Percentiles rank a stretch among this genome's conserved stretches.
Conservation (phyloP, 331 rosid genomes). For the Phaseolus coccineus region DNA sequence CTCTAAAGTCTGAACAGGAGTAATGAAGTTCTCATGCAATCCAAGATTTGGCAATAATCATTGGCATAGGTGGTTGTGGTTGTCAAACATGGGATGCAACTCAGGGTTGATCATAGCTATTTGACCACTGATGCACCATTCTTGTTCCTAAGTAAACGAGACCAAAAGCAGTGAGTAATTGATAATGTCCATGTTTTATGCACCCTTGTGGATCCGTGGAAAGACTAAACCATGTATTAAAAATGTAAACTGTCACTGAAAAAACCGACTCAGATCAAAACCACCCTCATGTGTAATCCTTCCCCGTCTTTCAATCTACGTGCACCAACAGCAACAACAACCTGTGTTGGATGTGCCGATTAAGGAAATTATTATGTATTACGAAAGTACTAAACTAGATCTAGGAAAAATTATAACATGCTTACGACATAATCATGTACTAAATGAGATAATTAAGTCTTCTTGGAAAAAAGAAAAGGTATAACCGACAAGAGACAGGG, state of each 20-base stretch:
- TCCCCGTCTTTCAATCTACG: not conserved
- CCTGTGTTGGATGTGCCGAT: not conserved
- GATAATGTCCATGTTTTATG: constrained; percentile 22
- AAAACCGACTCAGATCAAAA: constrained; percentile 4
- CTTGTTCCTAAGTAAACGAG: constrained; percentile 30
- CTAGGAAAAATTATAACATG: not conserved
- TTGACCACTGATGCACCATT: constrained; percentile 51
- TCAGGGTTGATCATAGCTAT: constrained; percentile 41
- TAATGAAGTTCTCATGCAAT: constrained; percentile 52
- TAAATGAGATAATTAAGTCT: not conserved
- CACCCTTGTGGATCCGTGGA: constrained; percentile 29
- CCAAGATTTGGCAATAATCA: constrained; percentile 40
- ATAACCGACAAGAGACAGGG: constrained; percentile 9
- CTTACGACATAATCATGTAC: not conserved
- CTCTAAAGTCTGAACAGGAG: constrained; percentile 40
- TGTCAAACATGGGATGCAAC: constrained; percentile 53
- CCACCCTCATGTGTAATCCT: not conserved
- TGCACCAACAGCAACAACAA: not conserved
- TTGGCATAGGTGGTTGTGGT: constrained; percentile 44
- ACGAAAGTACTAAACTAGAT: not conserved
- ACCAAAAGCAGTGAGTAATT: constrained; percentile 43
- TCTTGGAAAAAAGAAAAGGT: too few species aligned
- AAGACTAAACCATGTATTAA: not conserved
- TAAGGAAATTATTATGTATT: not conserved
- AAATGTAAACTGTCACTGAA: not conserved